Evolutionary conservation across 495 filamentous ascomycete genomes (phyloP).

Genomic region (Talaromyces thailandensis): DNA sequence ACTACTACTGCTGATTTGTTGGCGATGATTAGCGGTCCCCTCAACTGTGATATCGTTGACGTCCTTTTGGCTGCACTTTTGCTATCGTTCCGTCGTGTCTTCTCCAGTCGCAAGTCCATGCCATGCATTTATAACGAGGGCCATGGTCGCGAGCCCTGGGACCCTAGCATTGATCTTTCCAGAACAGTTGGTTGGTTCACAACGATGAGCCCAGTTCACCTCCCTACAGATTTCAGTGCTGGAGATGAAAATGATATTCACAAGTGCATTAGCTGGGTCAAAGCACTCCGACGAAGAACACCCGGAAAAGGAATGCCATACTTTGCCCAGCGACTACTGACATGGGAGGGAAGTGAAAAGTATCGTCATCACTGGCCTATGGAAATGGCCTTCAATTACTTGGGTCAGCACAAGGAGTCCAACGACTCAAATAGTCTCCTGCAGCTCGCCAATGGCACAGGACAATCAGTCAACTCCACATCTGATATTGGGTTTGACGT

Average conservation of each 20-base stretch:
- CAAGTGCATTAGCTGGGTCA: slow-evolving; percentile 18
- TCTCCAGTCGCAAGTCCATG: slow-evolving; percentile 34
- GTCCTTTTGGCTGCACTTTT: slow-evolving; percentile 30
- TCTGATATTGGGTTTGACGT: slow-evolving; percentile 11
- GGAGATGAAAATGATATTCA: slow-evolving; percentile 6
- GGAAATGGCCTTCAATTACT: slow-evolving; percentile 37
- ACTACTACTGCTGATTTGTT: slow-evolving; percentile 19
- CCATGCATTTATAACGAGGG: slow-evolving; percentile 35
- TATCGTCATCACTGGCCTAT: slow-evolving; percentile 21
- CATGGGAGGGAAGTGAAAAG: slow-evolving; percentile 29
- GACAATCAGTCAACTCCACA: slow-evolving; percentile 1
- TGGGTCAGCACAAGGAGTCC: slow-evolving; percentile 33
- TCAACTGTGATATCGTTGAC: slow-evolving; percentile 28
- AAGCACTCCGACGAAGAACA: slow-evolving; percentile 34
- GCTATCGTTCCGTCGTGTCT: slow-evolving; percentile 23
- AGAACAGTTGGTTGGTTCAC: slow-evolving; percentile 47
- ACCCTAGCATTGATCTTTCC: slow-evolving; percentile 28
- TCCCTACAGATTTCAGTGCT: background rate
- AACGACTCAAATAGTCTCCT: slow-evolving; percentile 22
- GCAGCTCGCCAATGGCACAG: slow-evolving; percentile 5
- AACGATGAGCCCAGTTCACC: slow-evolving; percentile 25
- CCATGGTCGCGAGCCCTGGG: slow-evolving; percentile 38
- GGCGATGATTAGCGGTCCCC: slow-evolving; percentile 14
- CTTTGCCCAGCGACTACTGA: slow-evolving; percentile 41
- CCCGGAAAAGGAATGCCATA: slow-evolving; percentile 41